phyloP scores from a whole-genome alignment of 257 asterid species.

The Solanum bulbocastanum region DNA sequence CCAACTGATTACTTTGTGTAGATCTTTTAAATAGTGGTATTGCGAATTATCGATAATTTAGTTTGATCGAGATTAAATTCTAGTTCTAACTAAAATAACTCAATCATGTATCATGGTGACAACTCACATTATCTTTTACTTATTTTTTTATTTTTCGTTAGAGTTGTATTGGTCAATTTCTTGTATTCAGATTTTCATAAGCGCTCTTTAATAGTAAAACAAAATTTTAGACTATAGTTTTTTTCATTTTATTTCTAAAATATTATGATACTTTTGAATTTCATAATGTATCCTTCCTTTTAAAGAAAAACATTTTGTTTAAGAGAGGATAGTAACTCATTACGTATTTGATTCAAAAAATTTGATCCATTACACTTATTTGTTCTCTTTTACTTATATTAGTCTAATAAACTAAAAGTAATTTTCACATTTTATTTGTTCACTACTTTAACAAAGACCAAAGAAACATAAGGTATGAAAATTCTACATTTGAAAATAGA shows the following conservation, averaged over 20 bases:
- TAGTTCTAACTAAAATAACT: not conserved
- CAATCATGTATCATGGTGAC: not conserved
- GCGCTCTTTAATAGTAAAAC: not conserved
- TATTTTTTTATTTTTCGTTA: not conserved
- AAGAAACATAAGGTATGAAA: not conserved
- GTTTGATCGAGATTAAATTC: not conserved
- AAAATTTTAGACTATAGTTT: not conserved
- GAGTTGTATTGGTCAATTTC: not conserved
- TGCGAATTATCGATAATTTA: no score
- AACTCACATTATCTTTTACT: not conserved
- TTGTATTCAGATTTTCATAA: not conserved
- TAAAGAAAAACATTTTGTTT: not conserved
- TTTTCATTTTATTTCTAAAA: not conserved
- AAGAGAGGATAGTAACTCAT: not conserved
- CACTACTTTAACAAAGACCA: not conserved
- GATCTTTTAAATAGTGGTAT: not conserved
- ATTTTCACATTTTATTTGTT: not conserved
- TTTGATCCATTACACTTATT: no score
- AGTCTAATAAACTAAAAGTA: not conserved
- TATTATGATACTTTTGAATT: not conserved
- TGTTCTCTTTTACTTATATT: not conserved
- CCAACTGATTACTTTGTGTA: not conserved
- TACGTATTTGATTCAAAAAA: not conserved
- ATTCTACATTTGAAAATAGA: not conserved
- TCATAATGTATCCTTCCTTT: not conserved